These are phyloP conservation scores for Diaporthe helianthi DNA, from an alignment of 2,329 filamentous ascomycete species.

Conservation along the genomic window DNA sequence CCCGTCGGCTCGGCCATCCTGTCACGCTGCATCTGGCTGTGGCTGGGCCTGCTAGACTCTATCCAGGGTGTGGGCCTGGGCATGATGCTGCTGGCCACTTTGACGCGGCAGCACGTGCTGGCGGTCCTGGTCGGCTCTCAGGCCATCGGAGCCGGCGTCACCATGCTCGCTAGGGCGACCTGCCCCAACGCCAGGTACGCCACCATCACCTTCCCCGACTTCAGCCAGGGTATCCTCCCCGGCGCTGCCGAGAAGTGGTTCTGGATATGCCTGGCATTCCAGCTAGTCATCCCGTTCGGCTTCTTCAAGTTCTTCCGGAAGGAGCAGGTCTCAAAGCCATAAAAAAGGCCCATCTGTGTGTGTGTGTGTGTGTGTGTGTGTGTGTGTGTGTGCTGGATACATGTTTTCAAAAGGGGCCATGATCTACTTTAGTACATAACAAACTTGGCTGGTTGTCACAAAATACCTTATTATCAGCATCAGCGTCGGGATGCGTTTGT, in stretches of 20 bases:
- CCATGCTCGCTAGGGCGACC: slow-evolving; percentile 64
- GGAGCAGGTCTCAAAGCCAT: slow-evolving; percentile 64
- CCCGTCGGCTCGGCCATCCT: slow-evolving; percentile 61
- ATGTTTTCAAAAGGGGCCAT: neutral
- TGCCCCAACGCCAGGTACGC: slow-evolving; percentile 68
- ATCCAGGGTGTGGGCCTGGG: slow-evolving; percentile 72
- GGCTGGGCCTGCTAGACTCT: slow-evolving; percentile 70
- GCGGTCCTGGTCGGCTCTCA: slow-evolving; percentile 68
- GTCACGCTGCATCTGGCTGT: slow-evolving; percentile 68
- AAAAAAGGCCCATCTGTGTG: slow-evolving; percentile 32
- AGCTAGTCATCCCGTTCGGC: slow-evolving; percentile 64
- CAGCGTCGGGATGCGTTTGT: slow-evolving; percentile 31
- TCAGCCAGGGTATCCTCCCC: slow-evolving; percentile 55
- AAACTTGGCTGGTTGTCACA: slow-evolving; percentile 9
- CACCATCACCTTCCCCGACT: slow-evolving; percentile 67
- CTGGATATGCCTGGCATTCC: slow-evolving; percentile 65
- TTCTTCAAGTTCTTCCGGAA: slow-evolving; percentile 65
- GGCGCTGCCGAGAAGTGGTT: slow-evolving; percentile 63
- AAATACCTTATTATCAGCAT: slow-evolving; percentile 27
- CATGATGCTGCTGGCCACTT: slow-evolving; percentile 71
- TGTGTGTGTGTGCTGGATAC: neutral
- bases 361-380: neutral
- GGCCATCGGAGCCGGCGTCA: slow-evolving; percentile 66
- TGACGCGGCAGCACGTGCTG: slow-evolving; percentile 69
- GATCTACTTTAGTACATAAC: slow-evolving; percentile 18